Evolutionary conservation across 306 rosid species (phyloP).

Genomic region (Inga leiocalycina): DNA sequence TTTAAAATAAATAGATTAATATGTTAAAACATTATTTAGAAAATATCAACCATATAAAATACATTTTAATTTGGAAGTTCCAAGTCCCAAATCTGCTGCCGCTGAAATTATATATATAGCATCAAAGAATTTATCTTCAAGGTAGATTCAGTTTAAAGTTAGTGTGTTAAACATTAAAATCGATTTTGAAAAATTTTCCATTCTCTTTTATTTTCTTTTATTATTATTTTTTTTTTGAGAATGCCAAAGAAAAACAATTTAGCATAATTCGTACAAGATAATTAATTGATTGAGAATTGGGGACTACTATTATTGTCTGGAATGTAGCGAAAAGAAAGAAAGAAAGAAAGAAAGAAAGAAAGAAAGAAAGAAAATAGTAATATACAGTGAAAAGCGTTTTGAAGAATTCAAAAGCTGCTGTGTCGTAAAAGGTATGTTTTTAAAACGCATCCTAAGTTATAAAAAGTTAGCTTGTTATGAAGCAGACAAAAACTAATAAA

Average conservation of each 20-base stretch:
- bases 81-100: neutral
- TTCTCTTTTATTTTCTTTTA: too few relatives aligned
- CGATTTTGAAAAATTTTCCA: neutral
- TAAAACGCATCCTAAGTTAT: conserved; percentile 56
- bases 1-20: too few relatives aligned
- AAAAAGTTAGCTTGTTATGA: neutral
- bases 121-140: neutral
- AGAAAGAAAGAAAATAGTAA: neutral
- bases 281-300: neutral
- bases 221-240: neutral
- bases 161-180: neutral
- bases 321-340: neutral
- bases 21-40: too few relatives aligned
- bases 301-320: neutral
- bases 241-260: neutral
- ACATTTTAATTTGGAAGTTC: too few relatives aligned
- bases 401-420: conserved; percentile 39
- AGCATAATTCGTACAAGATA: neutral
- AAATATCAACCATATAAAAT: neutral
- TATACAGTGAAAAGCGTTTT: conserved; percentile 32
- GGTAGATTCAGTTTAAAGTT: neutral
- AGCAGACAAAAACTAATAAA: conserved; percentile 10
- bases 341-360: neutral
- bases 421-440: conserved; percentile 37
- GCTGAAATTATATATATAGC: neutral